Conservation (phyloP, 352 stramenopile species). For the Peronospora farinosa region DNA sequence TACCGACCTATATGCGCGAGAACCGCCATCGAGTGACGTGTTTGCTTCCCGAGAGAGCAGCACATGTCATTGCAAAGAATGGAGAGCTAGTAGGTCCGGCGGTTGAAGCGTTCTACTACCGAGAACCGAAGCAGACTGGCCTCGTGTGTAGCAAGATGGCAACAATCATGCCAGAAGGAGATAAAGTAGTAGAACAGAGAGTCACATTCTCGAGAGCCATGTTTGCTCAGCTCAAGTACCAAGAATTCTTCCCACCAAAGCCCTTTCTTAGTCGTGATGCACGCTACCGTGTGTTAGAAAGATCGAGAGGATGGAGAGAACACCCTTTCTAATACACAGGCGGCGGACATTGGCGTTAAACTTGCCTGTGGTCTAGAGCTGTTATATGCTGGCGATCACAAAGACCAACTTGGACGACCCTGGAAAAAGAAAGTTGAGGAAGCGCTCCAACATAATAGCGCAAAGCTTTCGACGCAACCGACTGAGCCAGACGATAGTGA, state of each 20-base stretch:
- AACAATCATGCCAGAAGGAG: slow-evolving; percentile 29
- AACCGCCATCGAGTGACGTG: slow-evolving; percentile 52
- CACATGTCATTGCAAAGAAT: slow-evolving; percentile 26
- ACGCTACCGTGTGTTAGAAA: slow-evolving; percentile 17
- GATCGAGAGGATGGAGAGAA: slow-evolving; percentile 5
- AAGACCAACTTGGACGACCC: slow-evolving; percentile 37
- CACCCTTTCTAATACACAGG: slow-evolving; percentile 23
- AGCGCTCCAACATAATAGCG: slow-evolving; percentile 5
- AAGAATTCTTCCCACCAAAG: slow-evolving; percentile 62
- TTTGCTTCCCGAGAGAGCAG: slow-evolving; percentile 34
- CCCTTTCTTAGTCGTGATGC: slow-evolving; percentile 33
- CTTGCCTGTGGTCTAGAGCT: slow-evolving; percentile 72
- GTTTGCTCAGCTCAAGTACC: slow-evolving; percentile 79
- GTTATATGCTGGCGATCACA: slow-evolving; percentile 38
- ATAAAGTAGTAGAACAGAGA: slow-evolving; percentile 21
- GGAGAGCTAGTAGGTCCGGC: slow-evolving; percentile 35
- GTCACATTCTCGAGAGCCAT: slow-evolving; percentile 72
- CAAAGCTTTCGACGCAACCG: slow-evolving; percentile 3
- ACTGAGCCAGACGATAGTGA: slow-evolving; percentile 53
- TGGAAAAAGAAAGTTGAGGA: slow-evolving; percentile 44
- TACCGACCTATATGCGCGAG: slow-evolving; percentile 36
- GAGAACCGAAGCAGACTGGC: slow-evolving; percentile 45
- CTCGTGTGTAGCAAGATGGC: slow-evolving; percentile 52
- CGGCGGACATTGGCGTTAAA: slow-evolving; percentile 65
- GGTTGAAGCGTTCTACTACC: slow-evolving; percentile 75